Evolutionary conservation across 148 eudicot genomes (phyloP).

Genomic region (Rhododendron henanense): DNA sequence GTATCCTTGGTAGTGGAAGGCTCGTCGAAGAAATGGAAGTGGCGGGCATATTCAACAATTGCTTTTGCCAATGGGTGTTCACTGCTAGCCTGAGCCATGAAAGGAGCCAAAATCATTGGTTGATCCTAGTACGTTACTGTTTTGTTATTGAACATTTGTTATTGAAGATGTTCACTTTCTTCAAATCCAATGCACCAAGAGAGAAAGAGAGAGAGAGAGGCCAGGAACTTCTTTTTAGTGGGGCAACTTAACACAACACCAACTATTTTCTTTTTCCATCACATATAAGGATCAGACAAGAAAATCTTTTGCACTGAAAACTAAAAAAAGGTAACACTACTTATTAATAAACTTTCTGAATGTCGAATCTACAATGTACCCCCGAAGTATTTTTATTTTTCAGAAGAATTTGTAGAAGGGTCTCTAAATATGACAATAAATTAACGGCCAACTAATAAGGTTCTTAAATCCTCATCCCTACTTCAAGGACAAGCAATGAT

Average conservation of each 20-base stretch:
- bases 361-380: not conserved
- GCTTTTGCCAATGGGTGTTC: conserved; percentile 97
- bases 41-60: conserved; percentile 84
- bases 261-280: not conserved
- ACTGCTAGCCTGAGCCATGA: conserved; percentile 62
- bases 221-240: not conserved
- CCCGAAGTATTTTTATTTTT: not conserved
- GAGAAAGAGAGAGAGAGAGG: not conserved
- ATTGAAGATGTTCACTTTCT: not conserved
- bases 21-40: conserved; percentile 87
- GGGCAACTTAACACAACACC: not conserved
- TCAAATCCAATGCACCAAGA: not conserved
- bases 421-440: not conserved
- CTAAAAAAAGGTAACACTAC: not conserved
- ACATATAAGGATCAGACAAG: not conserved
- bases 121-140: not conserved
- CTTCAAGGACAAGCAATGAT: not conserved
- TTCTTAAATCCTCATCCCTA: not conserved
- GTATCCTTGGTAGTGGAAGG: conserved; percentile 47
- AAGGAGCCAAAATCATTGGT: conserved; percentile 1
- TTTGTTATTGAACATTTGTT: not conserved
- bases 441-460: not conserved
- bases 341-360: not conserved
- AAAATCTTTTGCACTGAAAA: not conserved
- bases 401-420: not conserved